phyloP scores from a whole-genome alignment of 495 filamentous ascomycete species.

The Aspergillus carlsbadensis region DNA sequence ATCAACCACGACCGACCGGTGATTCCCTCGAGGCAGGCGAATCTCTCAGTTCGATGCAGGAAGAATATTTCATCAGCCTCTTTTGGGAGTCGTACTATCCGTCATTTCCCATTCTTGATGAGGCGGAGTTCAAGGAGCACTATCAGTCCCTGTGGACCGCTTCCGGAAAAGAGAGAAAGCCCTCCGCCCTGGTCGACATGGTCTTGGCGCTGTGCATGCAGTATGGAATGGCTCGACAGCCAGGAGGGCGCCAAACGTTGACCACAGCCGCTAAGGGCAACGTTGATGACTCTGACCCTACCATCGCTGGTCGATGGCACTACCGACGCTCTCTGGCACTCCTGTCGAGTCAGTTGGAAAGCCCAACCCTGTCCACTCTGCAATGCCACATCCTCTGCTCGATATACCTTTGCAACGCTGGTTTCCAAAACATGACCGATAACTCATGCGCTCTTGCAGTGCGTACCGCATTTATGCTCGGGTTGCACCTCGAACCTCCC shows the following conservation, averaged over 20 bases:
- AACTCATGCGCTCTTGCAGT: slow-evolving; percentile 39
- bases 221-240: slow-evolving; percentile 36
- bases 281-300: slow-evolving; percentile 34
- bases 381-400: slow-evolving; percentile 49
- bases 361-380: slow-evolving; percentile 47
- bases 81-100: slow-evolving; percentile 52
- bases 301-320: slow-evolving; percentile 45
- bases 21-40: slow-evolving; percentile 4
- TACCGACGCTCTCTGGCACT: slow-evolving; percentile 47
- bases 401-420: slow-evolving; percentile 45
- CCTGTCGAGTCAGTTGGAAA: slow-evolving; percentile 47
- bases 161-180: slow-evolving; percentile 32
- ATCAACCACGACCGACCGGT: not conserved
- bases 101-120: slow-evolving; percentile 39
- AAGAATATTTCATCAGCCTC: slow-evolving; percentile 48
- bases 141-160: slow-evolving; percentile 47
- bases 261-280: not conserved
- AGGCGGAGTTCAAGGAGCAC: slow-evolving; percentile 45
- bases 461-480: slow-evolving; percentile 49
- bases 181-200: slow-evolving; percentile 55
- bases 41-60: slow-evolving; percentile 9
- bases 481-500: slow-evolving; percentile 50
- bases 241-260: slow-evolving; percentile 6
- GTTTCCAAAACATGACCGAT: slow-evolving; percentile 52
- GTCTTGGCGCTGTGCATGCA: slow-evolving; percentile 56